Evolutionary conservation across 768 basidiomycete species (phyloP).

Genomic region (Floccularia luteovirens): DNA sequence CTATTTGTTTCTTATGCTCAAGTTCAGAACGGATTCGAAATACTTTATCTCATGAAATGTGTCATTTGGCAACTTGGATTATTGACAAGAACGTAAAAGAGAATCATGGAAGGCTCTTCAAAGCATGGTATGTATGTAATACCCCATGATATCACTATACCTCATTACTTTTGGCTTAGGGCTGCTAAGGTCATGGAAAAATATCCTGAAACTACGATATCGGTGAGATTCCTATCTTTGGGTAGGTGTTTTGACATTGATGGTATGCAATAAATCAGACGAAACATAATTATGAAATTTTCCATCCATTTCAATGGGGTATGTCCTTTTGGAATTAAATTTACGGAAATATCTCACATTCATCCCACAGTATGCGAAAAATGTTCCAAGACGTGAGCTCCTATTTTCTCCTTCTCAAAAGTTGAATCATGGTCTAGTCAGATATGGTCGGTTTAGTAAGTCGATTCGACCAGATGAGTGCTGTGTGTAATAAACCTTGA

Average conservation of each 20-base stretch:
- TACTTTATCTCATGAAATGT: constrained; percentile 89
- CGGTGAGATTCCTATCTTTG: constrained; percentile 28
- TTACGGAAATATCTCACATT: neutral
- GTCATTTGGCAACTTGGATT: constrained; percentile 83
- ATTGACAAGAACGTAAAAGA: constrained; percentile 66
- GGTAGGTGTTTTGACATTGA: neutral
- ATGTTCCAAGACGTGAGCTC: constrained; percentile 53
- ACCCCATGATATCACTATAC: too few relatives aligned
- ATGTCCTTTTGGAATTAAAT: constrained; percentile 15
- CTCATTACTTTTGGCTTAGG: constrained; percentile 34
- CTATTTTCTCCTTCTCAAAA: neutral
- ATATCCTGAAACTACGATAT: constrained; percentile 63
- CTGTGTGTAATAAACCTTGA: constrained; percentile 28
- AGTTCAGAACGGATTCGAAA: constrained; percentile 66
- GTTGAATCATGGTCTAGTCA: constrained; percentile 14
- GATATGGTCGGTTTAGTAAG: constrained; percentile 70
- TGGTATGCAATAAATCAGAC: constrained; percentile 33
- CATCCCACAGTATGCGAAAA: constrained; percentile 45
- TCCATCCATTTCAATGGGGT: constrained; percentile 72
- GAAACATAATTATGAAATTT: constrained; percentile 69
- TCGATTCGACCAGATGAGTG: constrained; percentile 63
- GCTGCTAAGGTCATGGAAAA: constrained; percentile 61
- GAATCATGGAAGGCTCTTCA: constrained; percentile 67
- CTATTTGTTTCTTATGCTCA: neutral
- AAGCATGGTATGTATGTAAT: constrained; percentile 49